These are phyloP conservation scores for Phytophthora meadii DNA, from an alignment of 352 stramenopile species.

Conservation along the genomic window DNA sequence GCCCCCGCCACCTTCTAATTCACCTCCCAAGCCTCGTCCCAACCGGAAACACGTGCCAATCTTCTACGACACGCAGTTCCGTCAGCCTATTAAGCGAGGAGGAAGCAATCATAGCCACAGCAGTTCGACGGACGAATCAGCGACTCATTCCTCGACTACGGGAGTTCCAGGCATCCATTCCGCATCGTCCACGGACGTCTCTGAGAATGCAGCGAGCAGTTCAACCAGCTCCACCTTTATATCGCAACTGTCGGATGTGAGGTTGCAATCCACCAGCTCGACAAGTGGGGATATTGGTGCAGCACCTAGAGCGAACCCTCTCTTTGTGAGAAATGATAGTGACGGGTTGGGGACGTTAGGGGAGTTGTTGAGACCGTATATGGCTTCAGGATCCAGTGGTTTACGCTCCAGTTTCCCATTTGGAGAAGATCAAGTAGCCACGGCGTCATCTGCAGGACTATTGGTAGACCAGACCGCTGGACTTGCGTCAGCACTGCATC, in stretches of 20 bases:
- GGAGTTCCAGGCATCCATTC: conserved; percentile 31
- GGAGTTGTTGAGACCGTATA: conserved; percentile 57
- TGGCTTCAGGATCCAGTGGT: conserved; percentile 36
- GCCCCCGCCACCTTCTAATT: conserved; percentile 28
- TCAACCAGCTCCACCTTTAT: conserved; percentile 34
- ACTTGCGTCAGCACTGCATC: conserved; percentile 49
- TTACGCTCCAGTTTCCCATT: conserved; percentile 33
- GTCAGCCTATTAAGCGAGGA: conserved; percentile 35
- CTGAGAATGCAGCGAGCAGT: conserved; percentile 23
- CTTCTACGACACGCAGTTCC: conserved; percentile 71
- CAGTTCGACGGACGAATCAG: conserved; percentile 50
- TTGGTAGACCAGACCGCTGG: conserved; percentile 20
- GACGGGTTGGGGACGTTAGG: conserved; percentile 51
- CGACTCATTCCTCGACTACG: conserved; percentile 43
- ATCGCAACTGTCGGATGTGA: conserved; percentile 38
- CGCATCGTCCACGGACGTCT: conserved; percentile 28
- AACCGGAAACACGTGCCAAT: conserved; percentile 87
- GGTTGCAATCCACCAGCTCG: conserved; percentile 26
- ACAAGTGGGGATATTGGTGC: conserved; percentile 23
- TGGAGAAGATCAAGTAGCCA: conserved; percentile 6
- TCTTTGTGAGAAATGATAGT: conserved; percentile 68
- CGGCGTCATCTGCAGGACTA: conserved; percentile 20
- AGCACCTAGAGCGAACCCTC: conserved; percentile 51
- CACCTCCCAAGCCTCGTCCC: conserved; percentile 75
- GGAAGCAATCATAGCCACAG: conserved; percentile 10